A percentile compares a stretch with the other conserved stretches of the same genome.
These are phyloP conservation scores for Talaromyces pinophilus DNA, from an alignment of 2,329 filamentous ascomycete species.

Conservation along the genomic window DNA sequence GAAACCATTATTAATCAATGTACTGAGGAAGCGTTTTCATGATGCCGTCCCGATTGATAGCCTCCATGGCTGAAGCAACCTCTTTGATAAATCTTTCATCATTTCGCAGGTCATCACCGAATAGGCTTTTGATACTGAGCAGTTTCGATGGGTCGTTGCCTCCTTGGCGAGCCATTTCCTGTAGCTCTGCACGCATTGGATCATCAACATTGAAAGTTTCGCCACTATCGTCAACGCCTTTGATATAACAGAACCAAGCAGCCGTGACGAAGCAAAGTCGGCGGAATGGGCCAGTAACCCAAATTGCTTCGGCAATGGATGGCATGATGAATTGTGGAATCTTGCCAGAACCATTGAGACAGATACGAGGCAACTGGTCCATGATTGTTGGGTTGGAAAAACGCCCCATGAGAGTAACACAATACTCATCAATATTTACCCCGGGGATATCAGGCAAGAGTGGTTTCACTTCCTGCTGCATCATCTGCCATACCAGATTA, in stretches of 20 bases:
- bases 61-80: conserved; percentile 51
- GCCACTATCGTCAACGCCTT: conserved; percentile 54
- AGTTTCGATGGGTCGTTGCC: conserved; percentile 46
- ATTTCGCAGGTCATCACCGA: conserved; percentile 54
- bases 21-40: conserved; percentile 55
- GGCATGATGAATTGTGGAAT: conserved; percentile 51
- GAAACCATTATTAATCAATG: conserved; percentile 35
- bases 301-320: conserved; percentile 47
- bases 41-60: conserved; percentile 51
- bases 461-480: conserved; percentile 58
- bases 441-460: conserved; percentile 54
- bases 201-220: conserved; percentile 47
- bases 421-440: conserved; percentile 56
- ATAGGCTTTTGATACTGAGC: conserved; percentile 52
- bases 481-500: conserved; percentile 57
- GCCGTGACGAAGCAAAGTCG: conserved; percentile 53
- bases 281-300: conserved; percentile 47
- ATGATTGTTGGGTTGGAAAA: conserved; percentile 60
- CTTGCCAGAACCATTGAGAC: conserved; percentile 57
- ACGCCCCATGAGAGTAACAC: conserved; percentile 55
- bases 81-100: conserved; percentile 53
- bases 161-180: conserved; percentile 49
- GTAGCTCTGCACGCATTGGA: conserved; percentile 52
- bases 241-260: conserved; percentile 56
- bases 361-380: conserved; percentile 57